Evolutionary conservation across 2,329 filamentous ascomycete species (phyloP), one percentile per base, ranked within the genome.

Genomic region (Beauveria australis): DNA sequence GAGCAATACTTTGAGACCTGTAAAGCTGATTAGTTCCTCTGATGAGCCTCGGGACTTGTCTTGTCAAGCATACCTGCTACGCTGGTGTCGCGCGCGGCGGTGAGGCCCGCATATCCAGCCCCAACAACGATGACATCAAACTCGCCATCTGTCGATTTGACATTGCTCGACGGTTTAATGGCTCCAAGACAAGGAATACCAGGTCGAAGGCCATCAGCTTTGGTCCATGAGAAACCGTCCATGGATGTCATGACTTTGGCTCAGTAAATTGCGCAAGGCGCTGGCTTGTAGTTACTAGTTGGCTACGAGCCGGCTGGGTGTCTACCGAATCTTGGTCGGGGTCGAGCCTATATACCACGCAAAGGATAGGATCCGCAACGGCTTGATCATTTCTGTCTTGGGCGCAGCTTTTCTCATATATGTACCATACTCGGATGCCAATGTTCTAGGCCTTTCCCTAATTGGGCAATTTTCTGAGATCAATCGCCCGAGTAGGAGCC

Each of bases 1-100:
- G 1, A 81, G 70, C 1, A 81, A 67, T 0, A 78, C 76, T 18
- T 70, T 72, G 5, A 72, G 63, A 0, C 74, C 73, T 71, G 22
- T 5, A 1, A 26, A 52, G 33, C 12, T 52, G 18, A 12, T 43
- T 43, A 19, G 41, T 44, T 44, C 1, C 5, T 24, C 14, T 3
- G 22, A 46, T 18, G 49, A 14, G 33, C 33, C 33, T 65, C 22
- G 64, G 47, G 53, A 18, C 24, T 52, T 44, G 18, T 40, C 44
- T 30, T 48, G 61, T 30, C 30, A 30, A 37, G 40, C 61, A n/a
- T 64, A 69, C 70, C 70, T n/a, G 69, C 66, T 14, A 69, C 43
- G 12, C 66, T 64, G 6, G 66, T 63, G 57, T 71, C 71, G 26
- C 70, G 64, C 3, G 67, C 65, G 10, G 70, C 69, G 1, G 70